These are phyloP conservation scores for Baeospora myosura DNA, from an alignment of 1,284 basidiomycete genomes.

Conservation along the genomic window DNA sequence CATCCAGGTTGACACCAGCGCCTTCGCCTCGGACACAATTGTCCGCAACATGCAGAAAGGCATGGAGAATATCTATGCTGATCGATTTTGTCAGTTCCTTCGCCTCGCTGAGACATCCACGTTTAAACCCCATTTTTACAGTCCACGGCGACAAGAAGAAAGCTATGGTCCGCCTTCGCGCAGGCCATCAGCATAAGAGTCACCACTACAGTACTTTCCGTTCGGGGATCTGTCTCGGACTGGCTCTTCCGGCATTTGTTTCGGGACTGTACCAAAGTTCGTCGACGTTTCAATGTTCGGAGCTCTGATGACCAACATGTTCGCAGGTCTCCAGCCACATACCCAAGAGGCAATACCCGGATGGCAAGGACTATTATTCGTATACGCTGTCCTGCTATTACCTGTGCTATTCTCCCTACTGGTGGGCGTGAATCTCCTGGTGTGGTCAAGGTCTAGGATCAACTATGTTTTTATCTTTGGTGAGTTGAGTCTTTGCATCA, in stretches of 20 bases:
- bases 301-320: slow-evolving; percentile 1
- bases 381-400: slow-evolving; percentile 75
- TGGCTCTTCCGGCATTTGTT: slow-evolving; percentile 70
- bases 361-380: slow-evolving; percentile 69
- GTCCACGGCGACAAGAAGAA: slow-evolving; percentile 81
- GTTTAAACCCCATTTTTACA: slow-evolving; percentile 26
- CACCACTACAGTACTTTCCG: slow-evolving; percentile 77
- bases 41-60: slow-evolving; percentile 67
- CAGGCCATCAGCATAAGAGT: slow-evolving; percentile 44
- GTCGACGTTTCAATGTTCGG: not conserved
- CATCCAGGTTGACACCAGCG: slow-evolving; percentile 47
- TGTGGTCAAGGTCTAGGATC: slow-evolving; percentile 72
- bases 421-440: slow-evolving; percentile 75
- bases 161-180: slow-evolving; percentile 65
- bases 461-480: slow-evolving; percentile 92
- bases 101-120: not conserved
- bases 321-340: slow-evolving; percentile 39
- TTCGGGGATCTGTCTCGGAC: slow-evolving; percentile 71
- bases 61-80: slow-evolving; percentile 68
- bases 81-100: slow-evolving; percentile 57
- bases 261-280: slow-evolving; percentile 68
- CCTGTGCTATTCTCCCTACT: slow-evolving; percentile 75
- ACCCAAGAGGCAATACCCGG: slow-evolving; percentile 57
- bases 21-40: slow-evolving; percentile 54
- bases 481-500: slow-evolving; percentile 22